These are phyloP conservation scores for Porphyrellus cyaneotinctus DNA, from an alignment of 768 basidiomycete genomes.

Conservation along the genomic window DNA sequence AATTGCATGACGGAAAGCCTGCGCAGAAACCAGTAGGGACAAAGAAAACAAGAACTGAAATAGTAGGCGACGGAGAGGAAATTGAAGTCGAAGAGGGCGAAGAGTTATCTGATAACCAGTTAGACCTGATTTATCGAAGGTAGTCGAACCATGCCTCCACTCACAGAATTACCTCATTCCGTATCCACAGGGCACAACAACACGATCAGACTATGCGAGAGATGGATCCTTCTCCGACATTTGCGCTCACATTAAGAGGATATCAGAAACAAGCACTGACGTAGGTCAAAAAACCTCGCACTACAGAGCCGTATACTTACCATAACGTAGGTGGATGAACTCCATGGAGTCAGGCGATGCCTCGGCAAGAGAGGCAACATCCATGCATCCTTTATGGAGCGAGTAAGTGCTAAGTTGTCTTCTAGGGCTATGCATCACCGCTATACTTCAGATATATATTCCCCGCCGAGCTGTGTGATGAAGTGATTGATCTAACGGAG, in stretches of 20 bases:
- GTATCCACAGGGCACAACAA: constrained; percentile 65
- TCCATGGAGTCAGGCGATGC: constrained; percentile 74
- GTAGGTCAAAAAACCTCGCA: constrained; percentile 36
- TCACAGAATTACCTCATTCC: constrained; percentile 1
- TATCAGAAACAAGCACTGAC: constrained; percentile 93
- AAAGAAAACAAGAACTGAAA: constrained; percentile 53
- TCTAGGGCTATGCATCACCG: neutral
- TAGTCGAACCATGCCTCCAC: constrained; percentile 28
- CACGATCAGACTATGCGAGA: constrained; percentile 72
- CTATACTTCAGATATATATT: constrained; percentile 61
- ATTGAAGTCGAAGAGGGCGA: constrained; percentile 82
- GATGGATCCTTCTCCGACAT: constrained; percentile 78
- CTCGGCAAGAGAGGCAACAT: constrained; percentile 62
- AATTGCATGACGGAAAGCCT: constrained; percentile 41
- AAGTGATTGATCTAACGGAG: constrained; percentile 72
- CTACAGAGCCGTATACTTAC: neutral
- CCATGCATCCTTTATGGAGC: constrained; percentile 94
- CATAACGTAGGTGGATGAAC: constrained; percentile 77
- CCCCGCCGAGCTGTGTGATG: constrained; percentile 53
- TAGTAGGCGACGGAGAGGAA: constrained; percentile 79
- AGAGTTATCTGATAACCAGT: constrained; percentile 74
- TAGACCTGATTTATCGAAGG: constrained; percentile 84
- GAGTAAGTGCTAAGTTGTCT: constrained; percentile 49
- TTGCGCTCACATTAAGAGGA: constrained; percentile 68
- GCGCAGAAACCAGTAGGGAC: constrained; percentile 31